Evolutionary conservation across 148 eudicot genomes (phyloP).

Genomic region (Talinum fruticosum): DNA sequence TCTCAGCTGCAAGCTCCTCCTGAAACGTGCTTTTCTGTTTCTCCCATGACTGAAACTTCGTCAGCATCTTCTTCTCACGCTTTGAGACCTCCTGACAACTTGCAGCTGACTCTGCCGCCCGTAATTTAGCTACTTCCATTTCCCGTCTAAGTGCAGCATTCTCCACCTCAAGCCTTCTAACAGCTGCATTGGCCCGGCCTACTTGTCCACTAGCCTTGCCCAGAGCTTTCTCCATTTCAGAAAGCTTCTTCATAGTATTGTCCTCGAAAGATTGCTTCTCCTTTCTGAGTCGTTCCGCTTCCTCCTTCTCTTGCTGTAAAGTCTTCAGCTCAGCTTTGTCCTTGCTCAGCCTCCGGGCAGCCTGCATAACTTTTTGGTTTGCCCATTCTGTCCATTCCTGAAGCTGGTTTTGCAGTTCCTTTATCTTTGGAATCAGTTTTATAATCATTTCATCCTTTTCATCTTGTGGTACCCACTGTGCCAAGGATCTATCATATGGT

Average conservation of each 20-base stretch:
- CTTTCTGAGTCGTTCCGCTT: constrained; percentile 70
- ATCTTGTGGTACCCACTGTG: constrained; percentile 52
- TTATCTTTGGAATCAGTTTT: constrained; percentile 58
- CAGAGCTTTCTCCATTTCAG: constrained; percentile 89
- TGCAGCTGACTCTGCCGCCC: constrained; percentile 70
- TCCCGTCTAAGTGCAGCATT: constrained; percentile 53
- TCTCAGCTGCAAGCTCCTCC: constrained; percentile 78
- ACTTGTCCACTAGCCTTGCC: constrained; percentile 79
- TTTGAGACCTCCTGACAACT: constrained; percentile 64
- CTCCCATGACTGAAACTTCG: constrained; percentile 75
- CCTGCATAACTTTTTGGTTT: constrained; percentile 87
- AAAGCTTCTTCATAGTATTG: constrained; percentile 75
- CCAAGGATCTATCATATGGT: constrained; percentile 37
- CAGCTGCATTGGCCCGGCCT: constrained; percentile 63
- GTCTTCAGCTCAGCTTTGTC: constrained; percentile 76
- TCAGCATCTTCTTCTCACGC: constrained; percentile 70
- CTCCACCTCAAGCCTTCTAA: constrained; percentile 72
- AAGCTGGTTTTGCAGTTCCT: constrained; percentile 58
- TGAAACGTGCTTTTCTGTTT: constrained; percentile 60
- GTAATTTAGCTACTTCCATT: constrained; percentile 76
- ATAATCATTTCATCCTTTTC: constrained; percentile 66
- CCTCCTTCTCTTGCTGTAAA: constrained; percentile 82
- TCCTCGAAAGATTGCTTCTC: constrained; percentile 79
- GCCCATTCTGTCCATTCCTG: constrained; percentile 93
- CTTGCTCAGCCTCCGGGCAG: constrained; percentile 71